Percentiles rank a stretch among this genome's conserved stretches.
These are phyloP conservation scores for Salvia sclarea DNA, from an alignment of 305 asterid genomes.

Conservation along the genomic window DNA sequence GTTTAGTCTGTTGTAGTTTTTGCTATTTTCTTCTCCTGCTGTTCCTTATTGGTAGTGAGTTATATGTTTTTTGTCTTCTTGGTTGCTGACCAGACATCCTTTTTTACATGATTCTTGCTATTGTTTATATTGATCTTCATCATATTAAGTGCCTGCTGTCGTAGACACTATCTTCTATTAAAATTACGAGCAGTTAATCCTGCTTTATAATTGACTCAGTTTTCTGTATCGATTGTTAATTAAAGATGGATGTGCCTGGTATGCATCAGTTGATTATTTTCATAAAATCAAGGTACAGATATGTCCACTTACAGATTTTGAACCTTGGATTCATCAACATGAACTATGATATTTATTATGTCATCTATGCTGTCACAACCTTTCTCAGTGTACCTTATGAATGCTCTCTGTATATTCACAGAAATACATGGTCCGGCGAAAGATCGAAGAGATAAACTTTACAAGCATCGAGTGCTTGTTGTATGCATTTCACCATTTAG, in stretches of 20 bases:
- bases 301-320: neutral
- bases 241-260: neutral
- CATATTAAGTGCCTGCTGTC: neutral
- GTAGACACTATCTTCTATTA: neutral
- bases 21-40: neutral
- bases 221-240: neutral
- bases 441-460: constrained; percentile 84
- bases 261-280: neutral
- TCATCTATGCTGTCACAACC: neutral
- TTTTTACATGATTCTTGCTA: constrained; percentile 11
- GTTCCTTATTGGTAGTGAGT: neutral
- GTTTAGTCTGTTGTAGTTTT: constrained; percentile 16
- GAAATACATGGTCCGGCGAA: constrained; percentile 87
- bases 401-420: constrained; percentile 37
- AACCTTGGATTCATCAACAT: neutral
- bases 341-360: neutral
- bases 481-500: constrained; percentile 83
- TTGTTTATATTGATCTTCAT: neutral
- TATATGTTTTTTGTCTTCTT: constrained; percentile 8
- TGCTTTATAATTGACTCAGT: neutral
- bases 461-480: constrained; percentile 74
- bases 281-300: neutral
- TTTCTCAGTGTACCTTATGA: constrained; percentile 7
- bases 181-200: neutral
- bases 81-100: neutral